Evolutionary conservation across 1,139 yeast species (phyloP).

Genomic region (Sugiyamaella castrensis): DNA sequence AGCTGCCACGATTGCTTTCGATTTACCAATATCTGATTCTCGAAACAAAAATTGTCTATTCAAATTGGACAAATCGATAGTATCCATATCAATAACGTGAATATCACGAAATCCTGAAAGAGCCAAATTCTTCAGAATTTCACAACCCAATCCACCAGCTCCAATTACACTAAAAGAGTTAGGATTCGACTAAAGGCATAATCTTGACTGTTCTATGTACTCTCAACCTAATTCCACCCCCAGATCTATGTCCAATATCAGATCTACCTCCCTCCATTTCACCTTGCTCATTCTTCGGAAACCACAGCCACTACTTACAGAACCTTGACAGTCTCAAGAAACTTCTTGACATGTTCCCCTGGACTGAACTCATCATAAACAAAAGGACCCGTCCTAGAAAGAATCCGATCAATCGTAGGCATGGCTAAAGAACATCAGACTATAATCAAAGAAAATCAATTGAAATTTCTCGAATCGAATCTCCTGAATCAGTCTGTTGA

Average conservation of each 20-base stretch:
- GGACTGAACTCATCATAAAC: constrained; percentile 39
- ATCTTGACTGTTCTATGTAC: no score
- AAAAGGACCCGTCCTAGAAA: constrained; percentile 40
- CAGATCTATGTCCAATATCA: no score
- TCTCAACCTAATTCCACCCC: no score
- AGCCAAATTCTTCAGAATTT: constrained; percentile 79
- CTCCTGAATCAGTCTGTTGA: no score
- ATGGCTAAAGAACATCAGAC: no score
- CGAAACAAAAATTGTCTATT: constrained; percentile 88
- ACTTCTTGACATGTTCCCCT: constrained; percentile 32
- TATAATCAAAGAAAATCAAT: no score
- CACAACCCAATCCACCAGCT: constrained; percentile 97
- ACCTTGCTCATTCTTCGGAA: no score
- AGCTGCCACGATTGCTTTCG: constrained; percentile 83
- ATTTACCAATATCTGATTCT: constrained; percentile 65
- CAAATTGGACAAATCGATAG: constrained; percentile 83
- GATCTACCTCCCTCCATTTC: no score
- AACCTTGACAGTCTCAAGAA: constrained; percentile 35
- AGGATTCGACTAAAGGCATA: background rate
- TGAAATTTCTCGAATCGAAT: no score
- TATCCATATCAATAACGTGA: constrained; percentile 91
- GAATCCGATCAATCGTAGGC: constrained; percentile 26
- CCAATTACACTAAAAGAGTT: constrained; percentile 50
- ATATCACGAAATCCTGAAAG: constrained; percentile 70
- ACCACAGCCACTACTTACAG: constrained; percentile 30